These are phyloP conservation scores for Paspalum notatum DNA, from an alignment of 176 grass and related monocot species.

Conservation along the genomic window DNA sequence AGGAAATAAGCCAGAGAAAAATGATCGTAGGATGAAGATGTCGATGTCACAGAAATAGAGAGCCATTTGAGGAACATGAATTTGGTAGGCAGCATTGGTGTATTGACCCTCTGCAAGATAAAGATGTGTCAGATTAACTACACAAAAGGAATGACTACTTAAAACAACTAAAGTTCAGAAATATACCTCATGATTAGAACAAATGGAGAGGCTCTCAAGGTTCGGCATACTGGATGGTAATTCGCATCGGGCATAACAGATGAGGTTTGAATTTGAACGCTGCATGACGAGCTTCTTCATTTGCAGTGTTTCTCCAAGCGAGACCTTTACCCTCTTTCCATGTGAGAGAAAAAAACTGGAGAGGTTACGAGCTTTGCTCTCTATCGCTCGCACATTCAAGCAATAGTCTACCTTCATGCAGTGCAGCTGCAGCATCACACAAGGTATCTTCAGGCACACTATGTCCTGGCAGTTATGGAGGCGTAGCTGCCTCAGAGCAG, in stretches of 20 bases:
- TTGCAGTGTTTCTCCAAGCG: background rate
- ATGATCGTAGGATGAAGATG: constrained; percentile 22
- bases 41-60: background rate
- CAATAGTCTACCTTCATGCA: background rate
- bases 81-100: constrained; percentile 26
- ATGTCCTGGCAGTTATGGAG: background rate
- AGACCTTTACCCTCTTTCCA: background rate
- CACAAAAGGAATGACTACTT: background rate
- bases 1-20: constrained; percentile 24
- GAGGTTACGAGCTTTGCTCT: constrained; percentile 5
- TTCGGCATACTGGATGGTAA: constrained; percentile 14
- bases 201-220: constrained; percentile 6
- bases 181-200: background rate
- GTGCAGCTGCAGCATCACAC: background rate
- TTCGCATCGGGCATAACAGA: background rate
- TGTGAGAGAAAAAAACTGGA: background rate
- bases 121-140: background rate
- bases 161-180: background rate
- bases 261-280: background rate
- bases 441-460: background rate
- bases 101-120: constrained; percentile 21
- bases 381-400: background rate
- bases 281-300: background rate
- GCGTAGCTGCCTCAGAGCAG: background rate
- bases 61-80: constrained; percentile 30